Evolutionary conservation across 2,329 filamentous ascomycete species (phyloP).

Genomic region (Colletotrichum falcatum): DNA sequence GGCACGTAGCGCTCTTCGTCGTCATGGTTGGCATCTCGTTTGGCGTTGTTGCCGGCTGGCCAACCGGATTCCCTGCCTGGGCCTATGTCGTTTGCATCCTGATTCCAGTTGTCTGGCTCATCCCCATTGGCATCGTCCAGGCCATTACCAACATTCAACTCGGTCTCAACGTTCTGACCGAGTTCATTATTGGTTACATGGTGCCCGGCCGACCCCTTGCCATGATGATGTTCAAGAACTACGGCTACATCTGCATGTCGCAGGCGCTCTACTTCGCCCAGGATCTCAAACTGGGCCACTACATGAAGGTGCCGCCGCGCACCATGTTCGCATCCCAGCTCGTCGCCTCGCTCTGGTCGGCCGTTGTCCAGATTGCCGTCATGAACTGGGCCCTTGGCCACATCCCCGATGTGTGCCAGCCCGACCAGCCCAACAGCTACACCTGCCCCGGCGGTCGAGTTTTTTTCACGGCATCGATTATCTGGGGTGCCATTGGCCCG

Average conservation of each 20-base stretch:
- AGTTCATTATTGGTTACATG: slow-evolving; percentile 80
- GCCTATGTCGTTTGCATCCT: slow-evolving; percentile 68
- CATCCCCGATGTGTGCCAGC: slow-evolving; percentile 72
- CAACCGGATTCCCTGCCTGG: slow-evolving; percentile 69
- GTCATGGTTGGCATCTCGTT: slow-evolving; percentile 68
- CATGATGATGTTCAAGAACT: slow-evolving; percentile 85
- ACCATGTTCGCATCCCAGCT: slow-evolving; percentile 72
- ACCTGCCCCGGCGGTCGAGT: slow-evolving; percentile 66
- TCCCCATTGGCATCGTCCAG: slow-evolving; percentile 72
- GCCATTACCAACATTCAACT: slow-evolving; percentile 73
- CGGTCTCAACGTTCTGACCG: slow-evolving; percentile 78
- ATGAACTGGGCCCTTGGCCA: slow-evolving; percentile 74
- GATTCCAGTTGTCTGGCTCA: slow-evolving; percentile 68
- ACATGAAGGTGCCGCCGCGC: slow-evolving; percentile 75
- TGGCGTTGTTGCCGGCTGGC: slow-evolving; percentile 66
- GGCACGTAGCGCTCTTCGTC: slow-evolving; percentile 56
- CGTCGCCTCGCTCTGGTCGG: slow-evolving; percentile 70
- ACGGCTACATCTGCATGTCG: slow-evolving; percentile 76
- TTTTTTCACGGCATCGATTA: slow-evolving; percentile 76
- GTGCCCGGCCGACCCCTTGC: slow-evolving; percentile 76
- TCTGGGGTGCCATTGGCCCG: slow-evolving; percentile 81
- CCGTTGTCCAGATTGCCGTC: slow-evolving; percentile 71
- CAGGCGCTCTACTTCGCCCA: slow-evolving; percentile 74
- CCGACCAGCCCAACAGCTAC: slow-evolving; percentile 66
- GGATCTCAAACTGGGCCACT: slow-evolving; percentile 76